These are phyloP conservation scores for Colletotrichum sp. DNA, from an alignment of 2,329 filamentous ascomycete species.

Conservation along the genomic window DNA sequence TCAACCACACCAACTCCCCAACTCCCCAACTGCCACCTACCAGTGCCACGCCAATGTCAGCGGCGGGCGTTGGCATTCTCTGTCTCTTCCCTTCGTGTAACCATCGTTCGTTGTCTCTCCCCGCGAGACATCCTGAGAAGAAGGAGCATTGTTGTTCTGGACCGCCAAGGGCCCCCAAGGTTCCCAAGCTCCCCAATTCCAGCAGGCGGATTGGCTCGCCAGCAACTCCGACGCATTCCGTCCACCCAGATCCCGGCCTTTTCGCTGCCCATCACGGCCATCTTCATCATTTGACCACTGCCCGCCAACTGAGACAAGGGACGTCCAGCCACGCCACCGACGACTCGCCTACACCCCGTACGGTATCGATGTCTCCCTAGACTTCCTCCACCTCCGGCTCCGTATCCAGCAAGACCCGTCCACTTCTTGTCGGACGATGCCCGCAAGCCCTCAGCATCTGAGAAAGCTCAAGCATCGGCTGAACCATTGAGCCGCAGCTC, in stretches of 20 bases:
- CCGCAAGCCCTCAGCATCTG: not conserved
- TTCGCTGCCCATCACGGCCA: not conserved
- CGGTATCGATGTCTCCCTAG: not conserved
- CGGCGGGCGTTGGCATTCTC: not conserved
- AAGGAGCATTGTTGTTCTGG: not conserved
- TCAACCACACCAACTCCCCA: not conserved
- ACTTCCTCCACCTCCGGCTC: not conserved
- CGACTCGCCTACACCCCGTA: not conserved
- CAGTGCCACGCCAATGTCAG: not conserved
- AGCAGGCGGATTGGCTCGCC: not conserved
- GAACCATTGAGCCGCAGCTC: not conserved
- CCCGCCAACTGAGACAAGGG: not conserved
- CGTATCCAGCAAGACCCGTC: not conserved
- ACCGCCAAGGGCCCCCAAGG: not conserved
- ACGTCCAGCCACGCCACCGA: not conserved
- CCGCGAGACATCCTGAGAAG: not conserved
- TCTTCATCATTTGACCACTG: not conserved
- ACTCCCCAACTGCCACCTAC: not conserved
- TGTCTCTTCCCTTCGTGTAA: constrained; percentile 7
- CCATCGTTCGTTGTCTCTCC: constrained; percentile 6
- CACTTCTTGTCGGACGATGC: not conserved
- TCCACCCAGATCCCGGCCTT: not conserved
- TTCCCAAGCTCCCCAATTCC: not conserved
- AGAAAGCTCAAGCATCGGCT: not conserved
- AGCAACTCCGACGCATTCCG: not conserved